phyloP scores from a whole-genome alignment of 768 basidiomycete genomes.

The Suillus americanus region DNA sequence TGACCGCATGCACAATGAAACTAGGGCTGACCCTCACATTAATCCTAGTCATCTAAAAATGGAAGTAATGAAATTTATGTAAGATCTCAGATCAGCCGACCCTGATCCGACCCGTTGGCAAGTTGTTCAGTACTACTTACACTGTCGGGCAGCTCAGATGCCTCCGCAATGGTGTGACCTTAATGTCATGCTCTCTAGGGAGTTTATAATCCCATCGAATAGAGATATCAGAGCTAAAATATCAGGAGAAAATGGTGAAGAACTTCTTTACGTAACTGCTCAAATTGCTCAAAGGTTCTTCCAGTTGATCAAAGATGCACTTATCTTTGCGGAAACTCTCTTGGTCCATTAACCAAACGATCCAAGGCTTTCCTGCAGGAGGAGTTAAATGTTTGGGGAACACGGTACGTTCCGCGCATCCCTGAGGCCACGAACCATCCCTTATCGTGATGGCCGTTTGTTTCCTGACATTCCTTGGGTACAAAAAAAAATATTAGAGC shows the following conservation, averaged over 20 bases:
- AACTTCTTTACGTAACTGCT: constrained; percentile 7
- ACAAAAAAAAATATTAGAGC: constrained; percentile 48
- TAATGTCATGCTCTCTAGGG: constrained; percentile 39
- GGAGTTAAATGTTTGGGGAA: constrained; percentile 84
- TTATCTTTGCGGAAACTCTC: constrained; percentile 95
- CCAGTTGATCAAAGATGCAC: constrained; percentile 55
- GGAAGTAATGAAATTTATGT: constrained; percentile 13
- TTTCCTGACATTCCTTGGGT: constrained; percentile 7
- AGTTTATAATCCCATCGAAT: constrained; percentile 62
- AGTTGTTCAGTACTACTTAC: neutral
- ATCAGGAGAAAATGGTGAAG: constrained; percentile 38
- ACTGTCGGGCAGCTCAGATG: constrained; percentile 11
- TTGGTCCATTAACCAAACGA: constrained; percentile 78
- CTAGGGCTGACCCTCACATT: constrained; percentile 1
- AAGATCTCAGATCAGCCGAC: constrained; percentile 17
- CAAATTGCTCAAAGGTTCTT: constrained; percentile 9
- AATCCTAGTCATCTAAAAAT: constrained; percentile 9
- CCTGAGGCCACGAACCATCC: neutral
- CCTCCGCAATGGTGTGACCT: constrained; percentile 19
- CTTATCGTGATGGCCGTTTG: constrained; percentile 16
- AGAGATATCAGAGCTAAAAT: constrained; percentile 44
- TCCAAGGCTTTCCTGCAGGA: constrained; percentile 73
- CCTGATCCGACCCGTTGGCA: neutral
- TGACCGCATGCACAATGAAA: neutral
- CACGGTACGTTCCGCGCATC: constrained; percentile 44